Conservation (phyloP, 202 grass and related monocot genomes). For the Setaria italica region DNA sequence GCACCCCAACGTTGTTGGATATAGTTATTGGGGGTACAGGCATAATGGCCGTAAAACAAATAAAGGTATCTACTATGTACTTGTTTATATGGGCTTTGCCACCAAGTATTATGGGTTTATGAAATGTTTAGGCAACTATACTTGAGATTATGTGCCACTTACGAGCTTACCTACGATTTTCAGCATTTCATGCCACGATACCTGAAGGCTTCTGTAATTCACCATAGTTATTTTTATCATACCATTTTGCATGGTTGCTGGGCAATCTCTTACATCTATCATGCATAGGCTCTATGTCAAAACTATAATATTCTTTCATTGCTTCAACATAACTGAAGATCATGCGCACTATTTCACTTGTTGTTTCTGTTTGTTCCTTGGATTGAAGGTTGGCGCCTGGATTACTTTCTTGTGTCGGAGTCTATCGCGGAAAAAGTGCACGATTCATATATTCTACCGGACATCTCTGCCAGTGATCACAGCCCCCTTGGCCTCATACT, state of each 20-base stretch:
- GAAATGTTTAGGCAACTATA: background rate
- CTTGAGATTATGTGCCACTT: background rate
- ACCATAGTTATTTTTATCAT: conserved; percentile 1
- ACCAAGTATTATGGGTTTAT: background rate
- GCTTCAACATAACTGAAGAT: conserved; percentile 3
- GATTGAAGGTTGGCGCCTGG: conserved; percentile 79
- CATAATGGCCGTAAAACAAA: conserved; percentile 72
- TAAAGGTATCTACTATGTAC: conserved; percentile 63
- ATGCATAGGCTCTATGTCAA: background rate
- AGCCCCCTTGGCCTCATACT: conserved; percentile 82
- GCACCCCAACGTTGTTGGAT: conserved; percentile 76
- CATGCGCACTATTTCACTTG: conserved; percentile 8
- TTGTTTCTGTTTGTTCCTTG: conserved; percentile 19
- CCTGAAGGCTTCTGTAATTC: background rate
- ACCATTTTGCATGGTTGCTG: background rate
- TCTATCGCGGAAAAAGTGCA: conserved; percentile 65
- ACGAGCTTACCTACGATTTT: conserved; percentile 5
- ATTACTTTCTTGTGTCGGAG: conserved; percentile 90
- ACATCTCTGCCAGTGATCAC: conserved; percentile 84
- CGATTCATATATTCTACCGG: conserved; percentile 86
- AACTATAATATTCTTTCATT: background rate
- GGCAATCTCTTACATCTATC: background rate
- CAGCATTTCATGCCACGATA: background rate
- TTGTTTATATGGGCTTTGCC: background rate
- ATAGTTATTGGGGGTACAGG: conserved; percentile 96